A percentile compares a stretch with the other conserved stretches of the same genome.
phyloP scores from a whole-genome alignment of 73 alveolate genomes.

The Stentor roeselii region DNA sequence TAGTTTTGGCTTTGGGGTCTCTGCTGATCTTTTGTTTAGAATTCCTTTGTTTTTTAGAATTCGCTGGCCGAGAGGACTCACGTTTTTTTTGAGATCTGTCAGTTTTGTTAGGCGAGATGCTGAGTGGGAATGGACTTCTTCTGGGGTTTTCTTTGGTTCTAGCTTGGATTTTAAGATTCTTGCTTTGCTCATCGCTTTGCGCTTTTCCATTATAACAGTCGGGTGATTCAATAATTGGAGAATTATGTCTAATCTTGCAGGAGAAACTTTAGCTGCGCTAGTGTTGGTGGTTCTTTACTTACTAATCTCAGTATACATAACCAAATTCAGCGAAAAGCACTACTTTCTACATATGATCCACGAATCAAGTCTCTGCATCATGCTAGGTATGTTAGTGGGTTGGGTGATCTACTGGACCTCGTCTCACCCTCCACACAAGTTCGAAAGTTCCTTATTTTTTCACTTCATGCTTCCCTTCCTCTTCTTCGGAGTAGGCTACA shows the following conservation, averaged over 20 bases:
- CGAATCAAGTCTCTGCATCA: neutral
- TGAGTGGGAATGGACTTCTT: neutral
- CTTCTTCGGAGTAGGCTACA: conserved; percentile 78
- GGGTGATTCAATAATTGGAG: neutral
- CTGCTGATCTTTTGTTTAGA: neutral
- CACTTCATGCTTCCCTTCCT: conserved; percentile 81
- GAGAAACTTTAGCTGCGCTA: neutral
- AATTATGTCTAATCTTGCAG: neutral
- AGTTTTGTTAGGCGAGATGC: neutral
- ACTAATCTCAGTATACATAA: neutral
- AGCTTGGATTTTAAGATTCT: neutral
- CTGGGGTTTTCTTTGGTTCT: neutral
- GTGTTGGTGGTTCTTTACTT: neutral
- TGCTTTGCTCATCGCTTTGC: neutral
- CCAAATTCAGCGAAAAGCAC: neutral
- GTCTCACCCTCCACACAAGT: neutral
- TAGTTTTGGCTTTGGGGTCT: neutral
- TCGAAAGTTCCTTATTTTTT: conserved; percentile 48
- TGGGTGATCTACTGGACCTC: neutral
- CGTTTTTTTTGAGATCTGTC: neutral
- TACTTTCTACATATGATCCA: neutral
- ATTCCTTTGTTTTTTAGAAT: no score
- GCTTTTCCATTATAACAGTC: neutral
- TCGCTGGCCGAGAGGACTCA: neutral
- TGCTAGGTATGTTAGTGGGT: neutral